Conservation (phyloP, 805 yeast species). For the Candida pseudoglaebosa region DNA sequence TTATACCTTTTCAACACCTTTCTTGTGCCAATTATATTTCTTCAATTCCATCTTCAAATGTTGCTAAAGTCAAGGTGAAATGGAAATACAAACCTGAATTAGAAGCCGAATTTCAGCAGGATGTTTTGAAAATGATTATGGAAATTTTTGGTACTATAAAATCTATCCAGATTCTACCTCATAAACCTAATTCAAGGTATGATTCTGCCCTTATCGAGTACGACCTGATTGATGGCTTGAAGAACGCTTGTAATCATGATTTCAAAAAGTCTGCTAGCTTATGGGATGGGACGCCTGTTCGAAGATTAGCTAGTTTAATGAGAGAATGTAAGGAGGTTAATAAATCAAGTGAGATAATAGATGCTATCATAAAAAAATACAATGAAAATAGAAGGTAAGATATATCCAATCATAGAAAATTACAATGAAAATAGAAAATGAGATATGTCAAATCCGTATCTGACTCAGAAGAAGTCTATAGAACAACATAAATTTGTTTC, state of each 20-base stretch:
- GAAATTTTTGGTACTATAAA: slow-evolving; percentile 41
- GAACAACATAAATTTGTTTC: not conserved
- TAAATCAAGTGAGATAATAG: not conserved
- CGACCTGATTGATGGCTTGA: slow-evolving; percentile 20
- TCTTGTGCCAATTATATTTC: slow-evolving; percentile 5
- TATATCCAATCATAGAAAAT: too few species aligned
- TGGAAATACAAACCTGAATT: slow-evolving; percentile 45
- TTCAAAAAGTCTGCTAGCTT: slow-evolving; percentile 36
- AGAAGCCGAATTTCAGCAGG: slow-evolving; percentile 25
- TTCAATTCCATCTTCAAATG: not conserved
- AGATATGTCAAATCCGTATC: slow-evolving; percentile 28
- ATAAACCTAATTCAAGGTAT: slow-evolving; percentile 21
- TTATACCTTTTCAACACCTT: slow-evolving; percentile 20
- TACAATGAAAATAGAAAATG: not conserved
- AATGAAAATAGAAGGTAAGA: slow-evolving; percentile 4
- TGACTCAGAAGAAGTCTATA: slow-evolving; percentile 16
- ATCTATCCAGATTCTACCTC: slow-evolving; percentile 7
- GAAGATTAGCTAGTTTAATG: slow-evolving; percentile 46
- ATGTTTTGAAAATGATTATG: slow-evolving; percentile 38
- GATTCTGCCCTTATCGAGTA: slow-evolving; percentile 37
- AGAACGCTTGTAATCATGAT: slow-evolving; percentile 38
- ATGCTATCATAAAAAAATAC: not conserved
- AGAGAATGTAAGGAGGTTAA: slow-evolving; percentile 24
- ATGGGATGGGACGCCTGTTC: slow-evolving; percentile 44
- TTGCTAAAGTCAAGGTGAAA: slow-evolving; percentile 25